phyloP scores from a whole-genome alignment of 2,329 filamentous ascomycete genomes.

The Cercospora sojina region DNA sequence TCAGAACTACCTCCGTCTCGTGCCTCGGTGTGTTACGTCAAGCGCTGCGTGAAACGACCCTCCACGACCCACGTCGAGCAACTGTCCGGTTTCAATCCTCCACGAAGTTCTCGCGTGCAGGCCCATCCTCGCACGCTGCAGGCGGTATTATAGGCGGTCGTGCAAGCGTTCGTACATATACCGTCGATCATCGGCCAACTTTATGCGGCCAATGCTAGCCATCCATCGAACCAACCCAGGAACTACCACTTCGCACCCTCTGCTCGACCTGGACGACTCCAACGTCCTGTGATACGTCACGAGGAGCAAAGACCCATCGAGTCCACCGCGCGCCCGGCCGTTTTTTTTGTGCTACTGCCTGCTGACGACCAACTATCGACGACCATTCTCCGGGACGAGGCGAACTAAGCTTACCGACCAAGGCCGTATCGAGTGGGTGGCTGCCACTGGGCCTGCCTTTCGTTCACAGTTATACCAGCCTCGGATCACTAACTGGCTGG shows the following conservation, averaged over 20 bases:
- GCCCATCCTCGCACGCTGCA: slow-evolving; percentile 26
- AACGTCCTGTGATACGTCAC: slow-evolving; percentile 23
- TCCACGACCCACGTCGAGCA: slow-evolving; percentile 23
- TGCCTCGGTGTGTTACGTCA: slow-evolving; percentile 31
- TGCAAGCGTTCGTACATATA: slow-evolving; percentile 26
- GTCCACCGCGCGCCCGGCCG: slow-evolving; percentile 17
- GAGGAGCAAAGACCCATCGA: slow-evolving; percentile 17
- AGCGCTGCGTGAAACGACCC: slow-evolving; percentile 33
- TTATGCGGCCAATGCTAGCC: slow-evolving; percentile 23
- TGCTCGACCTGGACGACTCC: slow-evolving; percentile 14
- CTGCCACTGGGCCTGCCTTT: slow-evolving; percentile 3
- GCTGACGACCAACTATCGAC: slow-evolving; percentile 8
- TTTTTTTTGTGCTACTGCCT: slow-evolving; percentile 10
- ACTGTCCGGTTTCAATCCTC: slow-evolving; percentile 24
- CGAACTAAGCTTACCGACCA: slow-evolving; percentile 18
- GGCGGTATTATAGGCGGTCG: slow-evolving; percentile 24
- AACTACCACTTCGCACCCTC: slow-evolving; percentile 8
- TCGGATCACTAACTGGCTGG: background rate
- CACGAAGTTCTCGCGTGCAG: slow-evolving; percentile 30
- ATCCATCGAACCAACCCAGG: slow-evolving; percentile 18
- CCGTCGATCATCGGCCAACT: slow-evolving; percentile 25
- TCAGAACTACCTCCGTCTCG: slow-evolving; percentile 25
- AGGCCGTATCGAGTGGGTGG: slow-evolving; percentile 16
- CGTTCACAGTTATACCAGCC: background rate
- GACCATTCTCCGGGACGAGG: slow-evolving; percentile 15